These are phyloP conservation scores for Hymenoscyphus linearis DNA, from an alignment of 2,329 filamentous ascomycete species.

Conservation along the genomic window DNA sequence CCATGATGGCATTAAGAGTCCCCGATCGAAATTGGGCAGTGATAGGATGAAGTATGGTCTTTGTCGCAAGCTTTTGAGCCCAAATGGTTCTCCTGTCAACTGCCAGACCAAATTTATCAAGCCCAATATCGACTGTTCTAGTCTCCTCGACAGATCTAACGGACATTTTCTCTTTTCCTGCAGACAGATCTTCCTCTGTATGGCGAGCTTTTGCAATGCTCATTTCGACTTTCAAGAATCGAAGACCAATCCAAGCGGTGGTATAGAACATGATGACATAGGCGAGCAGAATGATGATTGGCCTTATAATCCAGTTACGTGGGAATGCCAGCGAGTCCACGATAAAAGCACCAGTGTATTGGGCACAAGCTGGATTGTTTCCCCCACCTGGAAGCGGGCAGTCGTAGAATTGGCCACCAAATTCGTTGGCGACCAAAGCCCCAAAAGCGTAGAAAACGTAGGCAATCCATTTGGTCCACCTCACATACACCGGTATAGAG, in stretches of 20 bases:
- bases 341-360: conserved; percentile 66
- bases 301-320: conserved; percentile 58
- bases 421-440: conserved; percentile 68
- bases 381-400: conserved; percentile 61
- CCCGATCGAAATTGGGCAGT: conserved; percentile 63
- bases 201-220: conserved; percentile 59
- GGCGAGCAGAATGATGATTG: conserved; percentile 56
- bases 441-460: conserved; percentile 67
- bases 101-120: conserved; percentile 59
- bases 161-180: conserved; percentile 65
- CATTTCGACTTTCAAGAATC: conserved; percentile 62
- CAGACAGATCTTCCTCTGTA: conserved; percentile 55
- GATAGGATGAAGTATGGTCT: conserved; percentile 62
- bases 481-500: conserved; percentile 69
- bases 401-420: conserved; percentile 65
- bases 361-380: conserved; percentile 57
- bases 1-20: conserved; percentile 72
- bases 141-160: conserved; percentile 47
- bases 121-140: conserved; percentile 57
- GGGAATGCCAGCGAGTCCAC: conserved; percentile 66
- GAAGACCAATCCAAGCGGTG: conserved; percentile 55
- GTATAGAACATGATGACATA: conserved; percentile 60
- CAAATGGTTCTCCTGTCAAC: conserved; percentile 55
- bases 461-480: conserved; percentile 68
- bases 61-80: conserved; percentile 47